Conservation (phyloP, 345 rosid species). For the Cardiospermum halicacabum region DNA sequence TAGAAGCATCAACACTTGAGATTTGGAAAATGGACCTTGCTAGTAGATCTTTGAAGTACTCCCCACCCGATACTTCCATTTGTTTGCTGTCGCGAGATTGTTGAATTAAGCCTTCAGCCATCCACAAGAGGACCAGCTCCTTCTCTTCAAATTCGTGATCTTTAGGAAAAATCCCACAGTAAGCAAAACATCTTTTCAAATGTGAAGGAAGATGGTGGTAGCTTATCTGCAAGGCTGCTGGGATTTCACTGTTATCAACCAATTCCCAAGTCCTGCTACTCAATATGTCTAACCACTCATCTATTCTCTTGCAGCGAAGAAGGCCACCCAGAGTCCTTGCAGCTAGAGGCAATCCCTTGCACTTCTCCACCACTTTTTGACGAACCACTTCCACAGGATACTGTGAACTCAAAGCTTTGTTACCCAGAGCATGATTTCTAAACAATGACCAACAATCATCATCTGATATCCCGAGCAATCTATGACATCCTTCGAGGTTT, state of each 20-base stretch:
- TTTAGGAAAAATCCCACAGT: slow-evolving; percentile 4
- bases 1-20: not conserved
- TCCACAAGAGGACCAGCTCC: slow-evolving; percentile 19
- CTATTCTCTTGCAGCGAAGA: not conserved
- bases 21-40: slow-evolving; percentile 13
- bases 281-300: not conserved
- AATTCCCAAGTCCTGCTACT: not conserved
- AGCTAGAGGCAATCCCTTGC: not conserved
- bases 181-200: slow-evolving; percentile 27
- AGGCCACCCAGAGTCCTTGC: not conserved
- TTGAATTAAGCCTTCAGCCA: slow-evolving; percentile 16
- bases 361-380: not conserved
- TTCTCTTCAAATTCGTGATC: not conserved
- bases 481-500: not conserved
- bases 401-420: not conserved
- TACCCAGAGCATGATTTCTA: not conserved
- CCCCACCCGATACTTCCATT: slow-evolving; percentile 1
- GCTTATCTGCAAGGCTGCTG: not conserved
- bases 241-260: not conserved
- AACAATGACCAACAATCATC: not conserved
- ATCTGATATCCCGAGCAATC: not conserved
- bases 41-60: not conserved
- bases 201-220: slow-evolving; percentile 15
- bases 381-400: not conserved
- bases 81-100: not conserved